Base-by-base conservation (phyloP, 108 stramenopile genomes). In the Nannochloropsis salina region DNA sequence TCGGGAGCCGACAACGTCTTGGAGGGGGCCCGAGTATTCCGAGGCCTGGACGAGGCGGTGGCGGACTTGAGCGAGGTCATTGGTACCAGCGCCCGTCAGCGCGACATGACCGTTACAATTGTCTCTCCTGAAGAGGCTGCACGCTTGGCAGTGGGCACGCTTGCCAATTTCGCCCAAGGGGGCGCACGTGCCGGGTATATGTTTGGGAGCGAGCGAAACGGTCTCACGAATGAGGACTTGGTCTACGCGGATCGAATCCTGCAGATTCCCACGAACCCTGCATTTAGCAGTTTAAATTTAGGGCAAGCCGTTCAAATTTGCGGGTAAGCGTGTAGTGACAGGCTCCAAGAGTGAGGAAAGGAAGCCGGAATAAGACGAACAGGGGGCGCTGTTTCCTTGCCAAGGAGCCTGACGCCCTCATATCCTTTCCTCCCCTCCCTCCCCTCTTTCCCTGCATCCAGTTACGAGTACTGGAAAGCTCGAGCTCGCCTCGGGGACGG, bases 151-250 rank as follows among this genome's bases (percentile, higher is more conserved):
- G n/a, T 85, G 41, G 61, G 45, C 45, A 12, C 45, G 18, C 20
- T 74, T 15, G 61, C 15, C 20, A 20, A 15, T 74, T 74, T 74
- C 61, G 61, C 61, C 15, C 61, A 74, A 74, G 61, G 81, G 9
- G 44, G 41, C 20, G 3, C 18, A 42, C 4, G 82, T 42, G 5
- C 42, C 11, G 86, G 86, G 11, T 82, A 80, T 82, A 21, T 86
- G 80, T 86, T 86, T 44, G 86, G 86, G 11, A 42, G 42, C 2
- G 86, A 86, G 82, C 41, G 81, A 40, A 86, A 22, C 20, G 86
- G 86, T 2, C 41, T 86, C 9, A 2, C 18, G 2, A 86, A 86
- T 42, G 86, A 86, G 22, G 86, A 86, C 11, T n/a, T 86, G 80
- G 86, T 42, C 41, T 82, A 80, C 20, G 86, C 86, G 45, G 40